Evolutionary conservation across 1,284 basidiomycete species (phyloP).

Genomic region (Peniophora sp.): DNA sequence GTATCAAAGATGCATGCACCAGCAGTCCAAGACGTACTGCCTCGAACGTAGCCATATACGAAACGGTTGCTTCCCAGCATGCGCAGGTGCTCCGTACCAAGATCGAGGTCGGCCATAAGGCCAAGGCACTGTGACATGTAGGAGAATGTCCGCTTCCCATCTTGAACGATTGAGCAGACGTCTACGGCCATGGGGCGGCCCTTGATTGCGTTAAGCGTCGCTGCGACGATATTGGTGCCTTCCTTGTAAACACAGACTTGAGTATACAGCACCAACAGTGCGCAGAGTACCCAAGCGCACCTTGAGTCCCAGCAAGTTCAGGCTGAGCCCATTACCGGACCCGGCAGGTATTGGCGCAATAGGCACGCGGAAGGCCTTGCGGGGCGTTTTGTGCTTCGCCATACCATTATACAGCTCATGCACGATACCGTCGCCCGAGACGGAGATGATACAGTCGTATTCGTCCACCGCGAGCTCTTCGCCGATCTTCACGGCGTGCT

Average conservation of each 20-base stretch:
- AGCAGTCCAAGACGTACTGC: slow-evolving; percentile 34
- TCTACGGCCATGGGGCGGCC: slow-evolving; percentile 73
- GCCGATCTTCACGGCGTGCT: slow-evolving; percentile 70
- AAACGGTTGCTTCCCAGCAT: slow-evolving; percentile 96
- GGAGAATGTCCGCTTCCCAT: slow-evolving; percentile 62
- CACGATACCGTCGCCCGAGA: slow-evolving; percentile 87
- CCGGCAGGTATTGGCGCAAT: slow-evolving; percentile 87
- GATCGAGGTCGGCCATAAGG: slow-evolving; percentile 87
- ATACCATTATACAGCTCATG: slow-evolving; percentile 95
- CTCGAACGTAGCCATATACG: slow-evolving; percentile 74
- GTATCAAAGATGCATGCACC: not conserved
- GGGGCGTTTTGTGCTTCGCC: slow-evolving; percentile 62
- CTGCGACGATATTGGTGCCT: slow-evolving; percentile 67
- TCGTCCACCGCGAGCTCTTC: slow-evolving; percentile 48
- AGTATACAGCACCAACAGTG: not conserved
- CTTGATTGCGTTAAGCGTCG: slow-evolving; percentile 84
- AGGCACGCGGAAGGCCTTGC: slow-evolving; percentile 67
- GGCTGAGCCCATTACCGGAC: slow-evolving; percentile 72
- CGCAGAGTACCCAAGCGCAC: slow-evolving; percentile 23
- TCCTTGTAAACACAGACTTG: slow-evolving; percentile 32
- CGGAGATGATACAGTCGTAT: slow-evolving; percentile 74
- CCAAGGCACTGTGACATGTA: slow-evolving; percentile 89
- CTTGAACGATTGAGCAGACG: slow-evolving; percentile 74
- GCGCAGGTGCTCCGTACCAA: slow-evolving; percentile 82
- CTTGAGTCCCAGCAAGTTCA: slow-evolving; percentile 68